Evolutionary conservation across 371 early-diverging fungal genomes (phyloP).

Genomic region (Capniomyces stellatus): DNA sequence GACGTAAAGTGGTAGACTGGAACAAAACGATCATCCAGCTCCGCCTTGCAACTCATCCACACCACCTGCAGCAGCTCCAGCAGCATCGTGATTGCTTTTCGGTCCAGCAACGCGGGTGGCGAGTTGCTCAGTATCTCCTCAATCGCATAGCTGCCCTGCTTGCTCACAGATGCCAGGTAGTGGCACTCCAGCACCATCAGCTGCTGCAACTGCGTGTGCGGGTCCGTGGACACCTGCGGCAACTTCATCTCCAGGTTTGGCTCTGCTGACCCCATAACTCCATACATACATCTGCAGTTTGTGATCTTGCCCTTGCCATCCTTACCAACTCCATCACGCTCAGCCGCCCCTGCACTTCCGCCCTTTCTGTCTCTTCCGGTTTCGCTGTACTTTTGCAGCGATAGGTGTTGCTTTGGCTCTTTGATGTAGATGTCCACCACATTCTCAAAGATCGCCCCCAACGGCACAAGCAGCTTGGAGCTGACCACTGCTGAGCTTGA

Average conservation of each 20-base stretch:
- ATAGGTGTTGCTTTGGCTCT: conserved; percentile 6
- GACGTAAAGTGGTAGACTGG: conserved; percentile 58
- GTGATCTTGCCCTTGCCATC: background rate
- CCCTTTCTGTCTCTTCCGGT: conserved; percentile 1
- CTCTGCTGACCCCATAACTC: background rate
- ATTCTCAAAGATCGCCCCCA: conserved; percentile 59
- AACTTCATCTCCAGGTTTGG: conserved; percentile 25
- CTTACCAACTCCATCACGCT: background rate
- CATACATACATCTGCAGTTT: too few species aligned
- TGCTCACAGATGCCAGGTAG: conserved; percentile 10
- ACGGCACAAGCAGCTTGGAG: conserved; percentile 41
- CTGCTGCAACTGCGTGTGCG: conserved; percentile 46
- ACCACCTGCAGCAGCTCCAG: conserved; percentile 58
- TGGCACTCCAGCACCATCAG: conserved; percentile 41
- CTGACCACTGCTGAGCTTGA: conserved; percentile 62
- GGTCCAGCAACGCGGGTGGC: conserved; percentile 58
- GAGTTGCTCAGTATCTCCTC: conserved; percentile 23
- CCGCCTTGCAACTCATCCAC: conserved; percentile 65
- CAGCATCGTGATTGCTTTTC: conserved; percentile 33
- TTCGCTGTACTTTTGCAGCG: background rate
- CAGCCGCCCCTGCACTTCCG: background rate
- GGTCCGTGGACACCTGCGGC: conserved; percentile 36
- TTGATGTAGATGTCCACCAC: conserved; percentile 19
- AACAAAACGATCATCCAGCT: conserved; percentile 59
- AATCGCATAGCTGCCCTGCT: background rate